These are phyloP conservation scores for Graphilbum ipis-grandicollis DNA, from an alignment of 2,329 filamentous ascomycete genomes.

Conservation along the genomic window DNA sequence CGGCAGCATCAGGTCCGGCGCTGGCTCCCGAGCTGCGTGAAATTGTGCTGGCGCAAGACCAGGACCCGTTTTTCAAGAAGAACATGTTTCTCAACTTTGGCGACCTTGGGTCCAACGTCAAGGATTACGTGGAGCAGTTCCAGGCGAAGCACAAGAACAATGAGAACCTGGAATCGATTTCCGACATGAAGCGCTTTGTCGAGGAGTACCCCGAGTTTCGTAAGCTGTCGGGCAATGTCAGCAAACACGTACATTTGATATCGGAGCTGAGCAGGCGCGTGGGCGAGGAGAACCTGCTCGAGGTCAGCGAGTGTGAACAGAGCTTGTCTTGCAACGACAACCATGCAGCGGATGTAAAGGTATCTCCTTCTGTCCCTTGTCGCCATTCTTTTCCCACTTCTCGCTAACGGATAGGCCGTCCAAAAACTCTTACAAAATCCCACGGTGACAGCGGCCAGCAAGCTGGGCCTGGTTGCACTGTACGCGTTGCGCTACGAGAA, in stretches of 20 bases:
- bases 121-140: slow-evolving; percentile 96
- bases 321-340: slow-evolving; percentile 95
- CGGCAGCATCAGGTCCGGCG: slow-evolving; percentile 32
- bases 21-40: slow-evolving; percentile 64
- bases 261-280: slow-evolving; percentile 84
- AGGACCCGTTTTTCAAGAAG: slow-evolving; percentile 97
- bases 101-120: slow-evolving; percentile 87
- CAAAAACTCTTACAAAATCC: slow-evolving; percentile 75
- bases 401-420: slow-evolving; percentile 31
- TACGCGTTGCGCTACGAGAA: slow-evolving; percentile 88
- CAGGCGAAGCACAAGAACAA: slow-evolving; percentile 95
- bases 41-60: slow-evolving; percentile 88
- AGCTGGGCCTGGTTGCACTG: slow-evolving; percentile 79
- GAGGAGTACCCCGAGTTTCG: slow-evolving; percentile 98
- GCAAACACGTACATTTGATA: slow-evolving; percentile 93
- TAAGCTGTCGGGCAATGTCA: slow-evolving; percentile 92
- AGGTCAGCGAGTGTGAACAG: slow-evolving; percentile 93
- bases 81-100: slow-evolving; percentile 99
- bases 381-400: too few relatives aligned
- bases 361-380: slow-evolving; percentile 14
- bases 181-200: slow-evolving; percentile 98
- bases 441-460: slow-evolving; percentile 60
- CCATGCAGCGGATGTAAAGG: slow-evolving; percentile 79
- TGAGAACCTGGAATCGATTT: slow-evolving; percentile 89
- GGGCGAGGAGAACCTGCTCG: slow-evolving; percentile 70